Percentiles rank a stretch among this genome's conserved stretches.
phyloP scores from a whole-genome alignment of 129 eudicot species.

The Flaveria robusta region DNA sequence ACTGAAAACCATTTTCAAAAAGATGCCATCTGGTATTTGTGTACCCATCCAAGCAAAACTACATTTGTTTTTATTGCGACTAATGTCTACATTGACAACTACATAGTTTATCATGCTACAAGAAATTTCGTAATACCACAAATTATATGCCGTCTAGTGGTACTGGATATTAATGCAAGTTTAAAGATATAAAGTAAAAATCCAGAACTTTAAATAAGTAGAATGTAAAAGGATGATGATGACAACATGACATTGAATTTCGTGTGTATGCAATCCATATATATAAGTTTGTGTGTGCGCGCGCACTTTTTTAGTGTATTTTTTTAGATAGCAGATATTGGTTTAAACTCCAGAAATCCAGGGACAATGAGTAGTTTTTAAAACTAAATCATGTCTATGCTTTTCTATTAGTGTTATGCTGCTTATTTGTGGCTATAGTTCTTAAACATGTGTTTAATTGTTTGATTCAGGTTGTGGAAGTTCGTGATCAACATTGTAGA shows the following conservation, averaged over 20 bases:
- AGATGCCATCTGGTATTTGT: not conserved
- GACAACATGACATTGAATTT: slow-evolving; percentile 10
- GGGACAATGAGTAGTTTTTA: not conserved
- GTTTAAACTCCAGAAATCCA: not conserved
- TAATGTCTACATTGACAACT: not conserved
- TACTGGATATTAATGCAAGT: not conserved
- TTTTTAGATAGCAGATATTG: not conserved
- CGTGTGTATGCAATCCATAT: not conserved
- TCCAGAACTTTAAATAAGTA: not conserved
- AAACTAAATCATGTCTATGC: not conserved
- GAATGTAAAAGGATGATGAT: not conserved
- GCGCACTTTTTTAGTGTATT: not conserved
- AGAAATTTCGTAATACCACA: not conserved
- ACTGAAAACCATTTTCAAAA: not conserved
- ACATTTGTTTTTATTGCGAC: not conserved
- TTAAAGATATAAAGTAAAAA: not conserved
- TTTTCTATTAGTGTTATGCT: not conserved
- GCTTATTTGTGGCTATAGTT: not conserved
- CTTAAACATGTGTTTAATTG: not conserved
- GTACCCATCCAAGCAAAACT: not conserved
- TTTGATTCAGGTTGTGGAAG: slow-evolving; percentile 27
- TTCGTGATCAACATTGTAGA: not conserved
- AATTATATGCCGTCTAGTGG: not conserved
- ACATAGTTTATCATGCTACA: not conserved
- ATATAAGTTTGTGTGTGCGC: not conserved